Percentiles rank a stretch among this genome's conserved stretches.
phyloP scores from a whole-genome alignment of 2,329 filamentous ascomycete species.

The Coleophoma cylindrospora region DNA sequence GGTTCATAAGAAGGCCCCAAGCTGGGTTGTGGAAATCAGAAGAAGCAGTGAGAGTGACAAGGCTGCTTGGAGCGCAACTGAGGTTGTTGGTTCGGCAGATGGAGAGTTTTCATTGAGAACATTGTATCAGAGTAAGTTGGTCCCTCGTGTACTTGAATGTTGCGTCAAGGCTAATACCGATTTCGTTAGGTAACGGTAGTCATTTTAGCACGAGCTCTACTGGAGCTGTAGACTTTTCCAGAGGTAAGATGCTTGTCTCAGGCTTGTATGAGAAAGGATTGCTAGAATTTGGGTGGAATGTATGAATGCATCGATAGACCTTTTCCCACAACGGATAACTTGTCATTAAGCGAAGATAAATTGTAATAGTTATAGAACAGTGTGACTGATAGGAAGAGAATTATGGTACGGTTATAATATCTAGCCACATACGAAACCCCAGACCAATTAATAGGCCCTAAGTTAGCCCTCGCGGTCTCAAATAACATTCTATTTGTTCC shows the following conservation, averaged over 20 bases:
- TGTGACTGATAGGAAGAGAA: too few relatives aligned
- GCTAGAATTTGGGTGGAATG: not conserved
- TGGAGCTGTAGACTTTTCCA: not conserved
- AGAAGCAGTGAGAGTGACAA: not conserved
- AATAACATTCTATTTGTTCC: too few relatives aligned
- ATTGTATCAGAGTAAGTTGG: not conserved
- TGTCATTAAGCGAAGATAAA: too few relatives aligned
- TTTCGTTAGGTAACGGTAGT: not conserved
- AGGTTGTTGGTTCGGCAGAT: not conserved
- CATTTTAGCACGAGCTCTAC: not conserved
- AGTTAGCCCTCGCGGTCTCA: too few relatives aligned
- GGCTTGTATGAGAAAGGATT: not conserved
- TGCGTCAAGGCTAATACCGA: too few relatives aligned
- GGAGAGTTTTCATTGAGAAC: not conserved
- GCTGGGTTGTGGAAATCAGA: not conserved
- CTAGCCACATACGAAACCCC: too few relatives aligned
- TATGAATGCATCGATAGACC: not conserved
- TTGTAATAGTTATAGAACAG: too few relatives aligned
- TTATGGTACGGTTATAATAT: too few relatives aligned
- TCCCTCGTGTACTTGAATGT: not conserved
- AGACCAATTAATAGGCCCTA: too few relatives aligned
- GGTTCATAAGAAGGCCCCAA: not conserved
- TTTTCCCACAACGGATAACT: too few relatives aligned
- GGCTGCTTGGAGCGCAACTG: not conserved
- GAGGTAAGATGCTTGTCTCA: not conserved